These are phyloP conservation scores for Escallonia herrerae DNA, from an alignment of 129 eudicot genomes.

Conservation along the genomic window DNA sequence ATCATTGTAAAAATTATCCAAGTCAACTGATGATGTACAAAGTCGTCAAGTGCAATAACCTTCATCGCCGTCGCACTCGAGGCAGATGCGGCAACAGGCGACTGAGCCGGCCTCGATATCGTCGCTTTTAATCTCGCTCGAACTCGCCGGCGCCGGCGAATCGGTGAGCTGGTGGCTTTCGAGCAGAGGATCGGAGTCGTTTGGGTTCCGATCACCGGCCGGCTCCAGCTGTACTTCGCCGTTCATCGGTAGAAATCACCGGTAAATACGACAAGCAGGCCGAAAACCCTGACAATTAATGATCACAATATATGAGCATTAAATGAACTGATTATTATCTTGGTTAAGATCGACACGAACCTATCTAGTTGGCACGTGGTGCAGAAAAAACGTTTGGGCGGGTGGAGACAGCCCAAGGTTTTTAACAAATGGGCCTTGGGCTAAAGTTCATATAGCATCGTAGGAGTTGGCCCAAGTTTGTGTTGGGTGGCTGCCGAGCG, in stretches of 20 bases:
- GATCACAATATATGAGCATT: too few species aligned
- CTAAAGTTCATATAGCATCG: too few species aligned
- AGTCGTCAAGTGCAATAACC: slow-evolving; percentile 20
- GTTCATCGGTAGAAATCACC: slow-evolving; percentile 22
- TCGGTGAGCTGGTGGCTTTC: slow-evolving; percentile 10
- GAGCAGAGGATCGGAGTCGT: slow-evolving; percentile 64
- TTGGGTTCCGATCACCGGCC: slow-evolving; percentile 28
- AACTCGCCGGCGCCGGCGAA: slow-evolving; percentile 10
- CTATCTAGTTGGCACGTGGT: too few species aligned
- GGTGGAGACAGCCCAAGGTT: too few species aligned
- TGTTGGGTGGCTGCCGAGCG: too few species aligned
- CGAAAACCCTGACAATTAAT: not conserved
- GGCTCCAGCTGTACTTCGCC: slow-evolving; percentile 53
- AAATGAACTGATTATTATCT: too few species aligned
- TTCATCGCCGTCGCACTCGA: slow-evolving; percentile 64
- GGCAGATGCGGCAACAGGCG: slow-evolving; percentile 77
- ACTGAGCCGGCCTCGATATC: slow-evolving; percentile 50
- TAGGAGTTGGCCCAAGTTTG: too few species aligned
- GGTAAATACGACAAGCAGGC: not conserved
- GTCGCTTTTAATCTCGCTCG: slow-evolving; percentile 14
- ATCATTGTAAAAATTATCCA: too few species aligned
- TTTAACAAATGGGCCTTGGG: too few species aligned
- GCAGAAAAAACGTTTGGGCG: too few species aligned
- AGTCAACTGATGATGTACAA: too few species aligned
- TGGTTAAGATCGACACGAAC: too few species aligned